Evolutionary conservation across 2,329 filamentous ascomycete species (phyloP), one percentile per base, ranked within the genome.

Genomic region (Colletotrichum tofieldiae): DNA sequence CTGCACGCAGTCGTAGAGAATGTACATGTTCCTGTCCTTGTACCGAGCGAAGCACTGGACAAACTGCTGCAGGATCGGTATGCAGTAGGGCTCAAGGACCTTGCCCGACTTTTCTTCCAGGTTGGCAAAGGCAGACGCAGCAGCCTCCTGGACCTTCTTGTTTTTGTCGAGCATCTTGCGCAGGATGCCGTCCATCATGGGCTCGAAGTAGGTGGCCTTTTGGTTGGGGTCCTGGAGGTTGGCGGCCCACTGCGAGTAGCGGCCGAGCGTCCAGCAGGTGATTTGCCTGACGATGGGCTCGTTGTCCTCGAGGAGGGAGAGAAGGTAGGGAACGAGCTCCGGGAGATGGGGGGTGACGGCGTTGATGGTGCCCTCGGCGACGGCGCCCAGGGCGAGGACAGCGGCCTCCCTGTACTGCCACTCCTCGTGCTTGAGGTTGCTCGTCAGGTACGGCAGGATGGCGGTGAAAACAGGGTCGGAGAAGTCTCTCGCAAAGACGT

Each of bases 1-100:
- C 84, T 99, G 96, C 43, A 99, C 94, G 81, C 96, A 98, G 84
- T 99, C 96, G 84, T 99, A 99, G 43, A 99, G 90, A 66, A 98
- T 97, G 85, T 97, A 98, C 91, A 98, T 98, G 85, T 99, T 99
- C 78, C 94, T 93, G 82, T 98, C 96, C 87, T 99, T 98, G 90
- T 98, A 99, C 83, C 93, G 95, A 65, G 87, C 89, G 83, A 99
- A 99, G 82, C 96, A 99, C 73, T 89, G 88, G 64, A 98, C 95
- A 78, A 96, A 98, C 80, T 98, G 96, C 73, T 92, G 92, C 65
- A 98, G 90, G 77, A 99, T 98, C 35, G 95, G 94, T 37, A 92
- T 89, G 77, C 94, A 95, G 83, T 98, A 99, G 0, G 94, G 94
- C 75, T 92, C 91, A 52, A 99, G 85, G 73, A 92, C 89, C 74